Conservation (phyloP, 2,329 filamentous ascomycete species). For the Scedosporium minutisporum region DNA sequence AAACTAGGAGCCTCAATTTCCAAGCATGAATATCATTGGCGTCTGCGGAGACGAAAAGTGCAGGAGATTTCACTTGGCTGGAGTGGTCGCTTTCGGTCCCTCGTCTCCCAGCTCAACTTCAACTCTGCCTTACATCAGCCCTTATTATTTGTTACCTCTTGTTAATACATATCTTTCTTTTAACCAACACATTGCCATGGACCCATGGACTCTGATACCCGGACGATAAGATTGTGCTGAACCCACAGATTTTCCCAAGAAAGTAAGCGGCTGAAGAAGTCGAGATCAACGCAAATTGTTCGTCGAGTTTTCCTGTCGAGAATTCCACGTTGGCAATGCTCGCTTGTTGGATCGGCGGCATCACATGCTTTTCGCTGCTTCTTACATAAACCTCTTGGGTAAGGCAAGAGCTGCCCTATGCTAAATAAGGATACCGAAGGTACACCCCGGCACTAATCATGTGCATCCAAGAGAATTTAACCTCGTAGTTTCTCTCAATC, state of each 20-base stretch:
- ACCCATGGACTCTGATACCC: slow-evolving; percentile 67
- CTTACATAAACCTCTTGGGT: neutral
- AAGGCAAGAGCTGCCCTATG: neutral
- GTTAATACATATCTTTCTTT: too few species aligned
- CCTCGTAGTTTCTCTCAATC: neutral
- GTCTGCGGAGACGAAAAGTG: too few species aligned
- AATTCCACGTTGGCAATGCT: neutral
- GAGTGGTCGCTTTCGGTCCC: too few species aligned
- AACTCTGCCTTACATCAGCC: too few species aligned
- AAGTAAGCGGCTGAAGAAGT: neutral
- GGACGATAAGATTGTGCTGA: slow-evolving; percentile 70
- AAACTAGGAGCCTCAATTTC: too few species aligned
- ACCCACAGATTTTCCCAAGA: slow-evolving; percentile 69
- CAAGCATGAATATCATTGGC: too few species aligned
- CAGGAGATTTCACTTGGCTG: too few species aligned
- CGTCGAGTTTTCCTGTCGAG: too few species aligned
- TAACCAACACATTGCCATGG: too few species aligned
- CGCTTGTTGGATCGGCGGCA: neutral
- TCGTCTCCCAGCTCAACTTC: too few species aligned
- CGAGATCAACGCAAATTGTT: too few species aligned
- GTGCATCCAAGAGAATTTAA: neutral
- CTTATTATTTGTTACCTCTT: too few species aligned
- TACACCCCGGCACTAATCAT: neutral
- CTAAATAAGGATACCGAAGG: neutral
- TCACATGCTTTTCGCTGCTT: neutral